A percentile compares a stretch with the other conserved stretches of the same genome.
These are phyloP conservation scores for Sindora glabra DNA, from an alignment of 306 rosid genomes.

Conservation along the genomic window DNA sequence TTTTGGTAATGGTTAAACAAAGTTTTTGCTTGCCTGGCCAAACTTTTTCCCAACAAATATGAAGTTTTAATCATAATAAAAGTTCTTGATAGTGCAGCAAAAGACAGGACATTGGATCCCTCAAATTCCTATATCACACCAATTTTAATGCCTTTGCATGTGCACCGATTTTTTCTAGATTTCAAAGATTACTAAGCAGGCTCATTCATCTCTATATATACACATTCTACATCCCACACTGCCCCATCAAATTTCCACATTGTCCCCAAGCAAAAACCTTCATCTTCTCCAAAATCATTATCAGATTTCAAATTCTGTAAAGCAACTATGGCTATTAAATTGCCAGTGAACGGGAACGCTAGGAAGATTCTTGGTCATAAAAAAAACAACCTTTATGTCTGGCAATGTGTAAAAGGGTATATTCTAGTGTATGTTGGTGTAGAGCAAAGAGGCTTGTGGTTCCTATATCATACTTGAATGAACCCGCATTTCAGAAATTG, in stretches of 20 bases:
- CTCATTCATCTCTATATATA: not conserved
- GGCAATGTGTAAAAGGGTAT: constrained; percentile 17
- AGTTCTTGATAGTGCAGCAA: not conserved
- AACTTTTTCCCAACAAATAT: not conserved
- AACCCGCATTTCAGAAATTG: constrained; percentile 26
- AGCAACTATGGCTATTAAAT: constrained; percentile 4
- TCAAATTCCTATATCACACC: not conserved
- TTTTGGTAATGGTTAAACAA: not conserved
- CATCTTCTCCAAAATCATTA: not conserved
- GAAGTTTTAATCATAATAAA: not conserved
- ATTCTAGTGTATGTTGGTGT: constrained; percentile 28
- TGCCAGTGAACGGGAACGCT: not conserved
- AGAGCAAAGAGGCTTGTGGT: constrained; percentile 23
- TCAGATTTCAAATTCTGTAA: too few species aligned
- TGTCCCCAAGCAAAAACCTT: not conserved
- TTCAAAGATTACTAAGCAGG: not conserved
- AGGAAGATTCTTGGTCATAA: not conserved
- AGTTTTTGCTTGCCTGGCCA: not conserved
- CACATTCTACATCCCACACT: not conserved
- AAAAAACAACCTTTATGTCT: not conserved
- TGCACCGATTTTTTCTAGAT: too few species aligned
- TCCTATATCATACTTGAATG: constrained; percentile 24
- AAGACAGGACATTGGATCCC: constrained; percentile 16
- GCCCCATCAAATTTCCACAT: not conserved
- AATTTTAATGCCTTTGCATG: too few species aligned